Base-by-base conservation (phyloP, 139 green algal species). In the Limnomonas spitsbergensis region DNA sequence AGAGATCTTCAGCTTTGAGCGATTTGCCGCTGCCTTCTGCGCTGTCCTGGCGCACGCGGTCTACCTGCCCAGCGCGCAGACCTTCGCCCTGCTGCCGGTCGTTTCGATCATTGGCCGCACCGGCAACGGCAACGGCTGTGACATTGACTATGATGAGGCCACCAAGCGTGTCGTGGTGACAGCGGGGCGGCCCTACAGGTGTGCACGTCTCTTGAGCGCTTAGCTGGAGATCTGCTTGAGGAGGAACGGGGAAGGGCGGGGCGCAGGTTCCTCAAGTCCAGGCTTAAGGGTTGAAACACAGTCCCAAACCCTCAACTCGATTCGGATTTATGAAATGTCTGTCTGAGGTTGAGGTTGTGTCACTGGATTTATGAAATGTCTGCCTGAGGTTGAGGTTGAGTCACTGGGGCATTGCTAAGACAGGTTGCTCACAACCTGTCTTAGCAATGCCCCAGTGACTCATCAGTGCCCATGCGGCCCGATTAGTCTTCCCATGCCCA, bases 21-120 rank as follows among this genome's bases (percentile, higher is more conserved):
- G 73, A 0, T 98, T 98, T 84, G 40, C 89, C 9, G 53, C 82
- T 20, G 89, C 89, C 20, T 95, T 99, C 80, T 87, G 82, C 3
- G 94, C 95, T 31, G 90, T 98, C 38, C 40, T 98, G 1, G 89
- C 87, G 0, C 73, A 86, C 35, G 86, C 92, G 0, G 53, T 82
- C 4, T 99, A 96, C 85, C 88, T 99, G 24, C 91, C 92, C 4
- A 84, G 88, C 27, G 95, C 93, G 3, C 69, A 89, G 40, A 94
- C 91, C 84, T 98, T 98, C 88, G 95, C 95, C 4, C 78, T 99
- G 40, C 83, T 98, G 82, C 94, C 94, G 1, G 27, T 95, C 9
- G 76, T 88, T 6, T 82, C 68, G 1, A 56, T 53, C 6, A 72
- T 94, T 40, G 42, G 47, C 0, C 85, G 88, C 71, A 93, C 91